Base-by-base conservation (phyloP, 768 basidiomycete genomes). In the Lactarius tabidus region DNA sequence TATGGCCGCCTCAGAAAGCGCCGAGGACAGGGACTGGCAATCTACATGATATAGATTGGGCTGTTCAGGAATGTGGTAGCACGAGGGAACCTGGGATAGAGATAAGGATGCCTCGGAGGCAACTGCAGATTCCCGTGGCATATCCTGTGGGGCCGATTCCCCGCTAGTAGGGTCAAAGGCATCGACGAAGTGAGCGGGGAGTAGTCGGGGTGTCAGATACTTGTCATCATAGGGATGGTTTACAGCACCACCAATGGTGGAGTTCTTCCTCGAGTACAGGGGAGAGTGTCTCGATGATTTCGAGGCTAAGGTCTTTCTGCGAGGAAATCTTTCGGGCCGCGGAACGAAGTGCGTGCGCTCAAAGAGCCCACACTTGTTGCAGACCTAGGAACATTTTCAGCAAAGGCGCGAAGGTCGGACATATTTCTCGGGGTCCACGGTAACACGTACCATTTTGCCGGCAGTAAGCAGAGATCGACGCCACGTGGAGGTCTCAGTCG, bases 401-500 rank as follows among this genome's bases (percentile, higher is more conserved):
- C 2, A 0, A n/a, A 52, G 31, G 35, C 28, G 8, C 10, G 26
- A 20, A 20, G 18, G 39, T 57, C 26, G 8, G 29, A 53, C 15
- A 53, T 28, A 29, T 28, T 28, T 15, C 15, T 54, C 53, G 15
- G 20, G 2, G 53, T 23, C 4, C 10, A 45, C 43, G 43, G 43
- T 4, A 9, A 33, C 23, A 58, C 55, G 10, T 38, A 82, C 82
- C 68, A 91, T 88, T 84, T 92, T 92, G 29, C 90, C 90, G 1
- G 89, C 87, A 64, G 82, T 86, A 65, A 92, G 82, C 70, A 88
- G n/a, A 20, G 84, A 86, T 66, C 90, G 77, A 33, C 90, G 77
- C 90, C 90, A 92, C 35, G 89, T 91, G 57, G 86, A 87, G 39
- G 90, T 91, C 68, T 92, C 90, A 20, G 89, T 90, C 28, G 89